phyloP scores from a whole-genome alignment of 768 basidiomycete genomes.

The Boletus speciosus region DNA sequence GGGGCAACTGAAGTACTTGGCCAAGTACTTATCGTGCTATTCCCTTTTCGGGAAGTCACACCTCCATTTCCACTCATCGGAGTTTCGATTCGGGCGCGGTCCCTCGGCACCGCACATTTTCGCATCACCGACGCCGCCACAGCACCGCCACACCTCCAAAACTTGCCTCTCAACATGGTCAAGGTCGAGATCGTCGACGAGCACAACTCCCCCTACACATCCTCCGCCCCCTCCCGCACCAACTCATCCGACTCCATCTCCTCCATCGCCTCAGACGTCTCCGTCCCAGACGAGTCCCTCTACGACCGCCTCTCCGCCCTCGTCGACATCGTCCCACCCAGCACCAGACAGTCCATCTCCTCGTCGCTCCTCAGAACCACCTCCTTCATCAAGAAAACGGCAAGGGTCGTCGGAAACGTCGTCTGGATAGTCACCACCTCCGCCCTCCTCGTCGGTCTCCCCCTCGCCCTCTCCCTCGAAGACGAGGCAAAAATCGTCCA shows the following conservation, averaged over 20 bases:
- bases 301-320: constrained; percentile 87
- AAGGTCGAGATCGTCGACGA: constrained; percentile 88
- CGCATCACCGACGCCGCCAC: constrained; percentile 19
- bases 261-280: constrained; percentile 69
- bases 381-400: constrained; percentile 59
- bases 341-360: constrained; percentile 75
- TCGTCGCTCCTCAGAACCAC: constrained; percentile 58
- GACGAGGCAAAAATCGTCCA: constrained; percentile 93
- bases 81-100: constrained; percentile 21
- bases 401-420: constrained; percentile 77
- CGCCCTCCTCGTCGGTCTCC: constrained; percentile 89
- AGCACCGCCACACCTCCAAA: constrained; percentile 14
- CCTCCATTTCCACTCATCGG: constrained; percentile 16
- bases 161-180: constrained; percentile 59
- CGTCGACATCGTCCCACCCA: constrained; percentile 92
- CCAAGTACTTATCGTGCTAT: constrained; percentile 26
- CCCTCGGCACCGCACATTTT: constrained; percentile 28
- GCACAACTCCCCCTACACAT: constrained; percentile 72
- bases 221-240: constrained; percentile 70
- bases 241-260: constrained; percentile 70
- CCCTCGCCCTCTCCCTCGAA: constrained; percentile 88
- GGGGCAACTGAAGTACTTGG: constrained; percentile 12
- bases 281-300: constrained; percentile 74
- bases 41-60: constrained; percentile 1
- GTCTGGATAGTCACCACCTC: constrained; percentile 96